Evolutionary conservation across 2,329 filamentous ascomycete genomes (phyloP), one percentile per base, ranked within the genome.

Genomic region (Monosporascus sp.): DNA sequence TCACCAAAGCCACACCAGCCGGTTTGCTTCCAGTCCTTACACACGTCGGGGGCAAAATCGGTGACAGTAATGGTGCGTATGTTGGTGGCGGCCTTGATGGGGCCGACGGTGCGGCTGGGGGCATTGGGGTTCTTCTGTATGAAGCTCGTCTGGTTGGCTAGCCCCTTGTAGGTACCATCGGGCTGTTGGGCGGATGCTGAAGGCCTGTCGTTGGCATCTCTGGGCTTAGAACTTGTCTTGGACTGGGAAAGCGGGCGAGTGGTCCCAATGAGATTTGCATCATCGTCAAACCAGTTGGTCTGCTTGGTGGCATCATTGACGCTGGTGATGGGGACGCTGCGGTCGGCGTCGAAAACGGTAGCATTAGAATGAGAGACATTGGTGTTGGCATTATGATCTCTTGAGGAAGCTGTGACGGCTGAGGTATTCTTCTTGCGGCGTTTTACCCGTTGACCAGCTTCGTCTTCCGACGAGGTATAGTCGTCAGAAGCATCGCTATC

Each of bases 21-120:
- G 0, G 86, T 94, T 63, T 89, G 81, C 61, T 93, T 93, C 71
- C 90, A 94, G 67, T 97, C 94, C 69, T 97, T 97, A 72, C 94
- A 99, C 0, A 96, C 89, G 60, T 97, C 93, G 0, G 93, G 90
- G 0, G 89, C 87, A 67, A 90, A 97, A 67, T 99, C 94, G 34
- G 85, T 96, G 6, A 93, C 81, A 0, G 92, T 97, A 58, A 96
- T 87, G 2, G 89, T 96, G 49, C 94, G 85, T 52, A 99, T 86
- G 64, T 97, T 97, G 1, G 89, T 89, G 0, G 93, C 81, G 1
- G 89, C 88, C 70, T 96, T 96, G 56, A 95, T 80, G 0, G 94
- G 94, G 0, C 94, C 94, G 31, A 96, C 86, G 37, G 82, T 78
- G 57, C 84, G 80, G 27, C 72, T 74, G 2, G 85, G 82, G 7